These are phyloP conservation scores for Verticillium klebahnii DNA, from an alignment of 2,329 filamentous ascomycete species.

Conservation along the genomic window DNA sequence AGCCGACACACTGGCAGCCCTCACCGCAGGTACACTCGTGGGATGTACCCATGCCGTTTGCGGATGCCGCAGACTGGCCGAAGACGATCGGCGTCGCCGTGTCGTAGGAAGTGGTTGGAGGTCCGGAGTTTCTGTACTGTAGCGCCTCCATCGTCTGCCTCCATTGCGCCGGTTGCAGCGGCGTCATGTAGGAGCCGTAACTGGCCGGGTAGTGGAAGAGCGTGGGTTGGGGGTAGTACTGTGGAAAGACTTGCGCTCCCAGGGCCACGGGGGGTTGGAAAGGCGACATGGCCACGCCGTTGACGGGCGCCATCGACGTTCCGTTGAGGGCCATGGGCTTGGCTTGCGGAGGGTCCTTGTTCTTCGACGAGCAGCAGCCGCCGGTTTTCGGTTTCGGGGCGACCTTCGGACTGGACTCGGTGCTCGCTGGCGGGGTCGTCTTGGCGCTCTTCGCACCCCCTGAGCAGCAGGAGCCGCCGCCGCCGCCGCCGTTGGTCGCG, in stretches of 20 bases:
- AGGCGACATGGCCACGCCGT: constrained; percentile 23
- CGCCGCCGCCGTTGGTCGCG: background rate
- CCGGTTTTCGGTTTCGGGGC: constrained; percentile 13
- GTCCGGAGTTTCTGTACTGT: constrained; percentile 28
- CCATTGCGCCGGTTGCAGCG: constrained; percentile 51
- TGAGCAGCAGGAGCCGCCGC: constrained; percentile 14
- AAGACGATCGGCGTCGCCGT: constrained; percentile 7
- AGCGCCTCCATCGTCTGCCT: constrained; percentile 39
- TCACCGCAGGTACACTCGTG: constrained; percentile 59
- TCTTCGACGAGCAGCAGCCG: constrained; percentile 33
- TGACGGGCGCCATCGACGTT: constrained; percentile 18
- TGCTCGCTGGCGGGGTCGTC: constrained; percentile 8
- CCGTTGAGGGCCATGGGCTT: constrained; percentile 2
- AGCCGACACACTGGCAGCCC: constrained; percentile 63
- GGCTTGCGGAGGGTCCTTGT: constrained; percentile 8
- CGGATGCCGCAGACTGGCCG: background rate
- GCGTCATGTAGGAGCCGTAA: constrained; percentile 51
- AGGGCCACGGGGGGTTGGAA: constrained; percentile 30
- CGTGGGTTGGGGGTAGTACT: constrained; percentile 37
- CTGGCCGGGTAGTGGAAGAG: constrained; percentile 49
- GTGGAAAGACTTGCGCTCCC: constrained; percentile 31
- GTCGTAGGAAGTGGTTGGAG: constrained; percentile 15
- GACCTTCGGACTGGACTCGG: constrained; percentile 10
- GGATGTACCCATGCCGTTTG: constrained; percentile 18
- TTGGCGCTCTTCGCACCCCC: constrained; percentile 10